Evolutionary conservation across 2,329 filamentous ascomycete species (phyloP).

Genomic region (Sclerotiophoma versabilis): DNA sequence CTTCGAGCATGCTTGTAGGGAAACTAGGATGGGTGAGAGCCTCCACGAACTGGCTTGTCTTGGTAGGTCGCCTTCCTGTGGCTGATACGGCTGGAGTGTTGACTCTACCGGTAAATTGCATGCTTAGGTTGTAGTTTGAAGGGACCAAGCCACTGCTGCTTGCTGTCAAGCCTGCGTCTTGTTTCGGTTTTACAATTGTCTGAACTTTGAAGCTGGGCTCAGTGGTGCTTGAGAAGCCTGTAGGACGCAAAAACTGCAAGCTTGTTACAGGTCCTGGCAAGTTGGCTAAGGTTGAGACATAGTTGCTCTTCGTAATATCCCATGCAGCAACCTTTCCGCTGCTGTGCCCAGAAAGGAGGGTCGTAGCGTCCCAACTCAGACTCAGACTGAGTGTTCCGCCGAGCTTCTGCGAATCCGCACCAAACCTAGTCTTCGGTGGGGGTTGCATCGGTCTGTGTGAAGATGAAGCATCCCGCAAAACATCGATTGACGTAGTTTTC

Average conservation of each 20-base stretch:
- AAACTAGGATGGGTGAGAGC: conserved; percentile 55
- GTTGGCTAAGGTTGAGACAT: conserved; percentile 71
- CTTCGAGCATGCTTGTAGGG: conserved; percentile 50
- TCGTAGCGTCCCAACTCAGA: conserved; percentile 82
- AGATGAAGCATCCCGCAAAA: conserved; percentile 63
- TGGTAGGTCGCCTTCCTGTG: conserved; percentile 24
- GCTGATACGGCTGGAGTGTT: conserved; percentile 40
- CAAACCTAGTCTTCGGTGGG: conserved; percentile 50
- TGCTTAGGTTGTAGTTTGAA: conserved; percentile 69
- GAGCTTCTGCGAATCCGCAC: conserved; percentile 66
- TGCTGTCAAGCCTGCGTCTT: conserved; percentile 58
- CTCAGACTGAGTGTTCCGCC: conserved; percentile 73
- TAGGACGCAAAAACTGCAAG: conserved; percentile 73
- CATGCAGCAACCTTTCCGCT: conserved; percentile 81
- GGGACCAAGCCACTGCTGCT: conserved; percentile 50
- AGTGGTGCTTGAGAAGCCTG: conserved; percentile 51
- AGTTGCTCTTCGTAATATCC: conserved; percentile 76
- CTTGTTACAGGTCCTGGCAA: conserved; percentile 86
- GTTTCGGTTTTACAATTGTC: conserved; percentile 80
- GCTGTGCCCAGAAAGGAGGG: conserved; percentile 79
- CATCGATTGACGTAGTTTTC: conserved; percentile 46
- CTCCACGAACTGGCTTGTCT: conserved; percentile 45
- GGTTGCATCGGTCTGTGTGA: conserved; percentile 59
- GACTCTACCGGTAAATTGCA: conserved; percentile 62
- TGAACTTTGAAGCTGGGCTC: conserved; percentile 58